Conservation (phyloP, 2,329 filamentous ascomycete genomes). For the Exophiala bonariae region DNA sequence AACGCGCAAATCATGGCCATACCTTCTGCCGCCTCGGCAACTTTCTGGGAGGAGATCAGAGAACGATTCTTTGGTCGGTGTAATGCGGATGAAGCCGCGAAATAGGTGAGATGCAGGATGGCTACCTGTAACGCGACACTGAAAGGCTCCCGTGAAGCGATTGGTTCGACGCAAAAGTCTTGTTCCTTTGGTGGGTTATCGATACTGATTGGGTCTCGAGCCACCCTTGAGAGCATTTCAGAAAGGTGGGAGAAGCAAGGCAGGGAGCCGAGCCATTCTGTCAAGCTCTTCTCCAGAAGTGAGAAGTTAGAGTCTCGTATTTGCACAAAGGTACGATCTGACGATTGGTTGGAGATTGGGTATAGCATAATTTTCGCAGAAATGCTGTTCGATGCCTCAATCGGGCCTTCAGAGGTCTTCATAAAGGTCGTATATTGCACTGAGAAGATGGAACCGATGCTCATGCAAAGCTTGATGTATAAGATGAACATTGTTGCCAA, state of each 20-base stretch:
- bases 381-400: not conserved
- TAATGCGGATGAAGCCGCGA: slow-evolving; percentile 6
- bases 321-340: not conserved
- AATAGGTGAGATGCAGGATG: slow-evolving; percentile 8
- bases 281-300: slow-evolving; percentile 1
- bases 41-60: not conserved
- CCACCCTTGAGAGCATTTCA: too few relatives aligned
- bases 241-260: not conserved
- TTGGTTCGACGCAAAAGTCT: too few relatives aligned
- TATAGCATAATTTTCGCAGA: slow-evolving; percentile 3
- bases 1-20: slow-evolving; percentile 4
- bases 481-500: slow-evolving; percentile 12
- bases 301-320: not conserved
- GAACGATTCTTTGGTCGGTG: slow-evolving; percentile 5
- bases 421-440: slow-evolving; percentile 10
- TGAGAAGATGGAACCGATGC: slow-evolving; percentile 12
- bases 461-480: slow-evolving; percentile 11
- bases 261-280: slow-evolving; percentile 5
- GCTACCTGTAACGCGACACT: slow-evolving; percentile 7
- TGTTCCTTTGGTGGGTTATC: too few relatives aligned
- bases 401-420: not conserved
- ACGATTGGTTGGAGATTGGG: slow-evolving; percentile 1
- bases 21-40: slow-evolving; percentile 1
- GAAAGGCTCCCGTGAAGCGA: too few relatives aligned
- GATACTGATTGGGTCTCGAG: too few relatives aligned